Conservation (phyloP, 2,329 filamentous ascomycete species). For the Penicillium oxalicum region DNA sequence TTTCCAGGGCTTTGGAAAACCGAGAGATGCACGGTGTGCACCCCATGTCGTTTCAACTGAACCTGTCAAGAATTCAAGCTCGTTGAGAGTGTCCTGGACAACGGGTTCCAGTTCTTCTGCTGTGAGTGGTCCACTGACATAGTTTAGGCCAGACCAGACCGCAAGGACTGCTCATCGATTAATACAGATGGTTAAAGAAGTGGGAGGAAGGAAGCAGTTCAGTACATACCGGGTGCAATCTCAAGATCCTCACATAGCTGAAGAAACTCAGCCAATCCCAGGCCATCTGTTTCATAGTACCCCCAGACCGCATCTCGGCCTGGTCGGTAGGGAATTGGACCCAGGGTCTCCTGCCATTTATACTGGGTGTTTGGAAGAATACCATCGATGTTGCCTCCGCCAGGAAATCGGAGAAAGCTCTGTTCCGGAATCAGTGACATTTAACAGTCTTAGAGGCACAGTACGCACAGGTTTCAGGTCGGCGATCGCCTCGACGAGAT, state of each 20-base stretch:
- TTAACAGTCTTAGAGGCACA: too few relatives aligned
- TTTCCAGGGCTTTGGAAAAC: conserved; percentile 53
- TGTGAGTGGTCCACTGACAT: neutral
- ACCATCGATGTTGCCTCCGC: conserved; percentile 52
- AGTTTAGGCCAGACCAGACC: conserved; percentile 28
- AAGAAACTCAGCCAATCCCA: neutral
- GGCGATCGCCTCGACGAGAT: conserved; percentile 50
- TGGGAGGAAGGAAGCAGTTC: too few relatives aligned
- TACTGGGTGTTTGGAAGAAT: conserved; percentile 13
- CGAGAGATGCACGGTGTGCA: conserved; percentile 49
- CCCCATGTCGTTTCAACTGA: conserved; percentile 51
- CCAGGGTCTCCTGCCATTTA: conserved; percentile 40
- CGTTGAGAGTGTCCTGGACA: conserved; percentile 47
- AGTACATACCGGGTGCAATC: conserved; percentile 35
- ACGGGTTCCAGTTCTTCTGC: neutral
- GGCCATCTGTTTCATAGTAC: neutral
- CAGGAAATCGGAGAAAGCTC: conserved; percentile 57
- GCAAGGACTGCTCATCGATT: neutral
- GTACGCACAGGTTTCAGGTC: conserved; percentile 41
- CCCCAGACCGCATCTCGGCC: conserved; percentile 42
- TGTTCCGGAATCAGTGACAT: too few relatives aligned
- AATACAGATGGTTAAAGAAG: too few relatives aligned
- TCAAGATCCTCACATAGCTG: conserved; percentile 47
- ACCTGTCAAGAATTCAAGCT: conserved; percentile 54
- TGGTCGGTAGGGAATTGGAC: conserved; percentile 38